Base-by-base conservation (phyloP, 176 grass and related monocot species). In the Lolium multiflorum region DNA sequence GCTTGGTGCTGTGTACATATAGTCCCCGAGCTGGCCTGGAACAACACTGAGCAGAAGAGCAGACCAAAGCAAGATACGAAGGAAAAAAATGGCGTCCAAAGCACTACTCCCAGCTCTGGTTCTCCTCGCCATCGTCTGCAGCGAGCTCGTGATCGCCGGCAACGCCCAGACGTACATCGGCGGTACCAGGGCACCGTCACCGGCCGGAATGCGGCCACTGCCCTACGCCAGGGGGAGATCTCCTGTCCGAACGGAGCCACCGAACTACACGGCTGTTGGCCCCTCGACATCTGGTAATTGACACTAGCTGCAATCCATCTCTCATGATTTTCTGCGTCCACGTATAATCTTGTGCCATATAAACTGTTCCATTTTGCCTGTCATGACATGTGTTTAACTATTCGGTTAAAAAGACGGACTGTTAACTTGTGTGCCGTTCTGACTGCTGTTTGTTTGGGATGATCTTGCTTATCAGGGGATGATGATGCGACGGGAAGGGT, bases 91-190 rank as follows among this genome's bases (percentile, higher is more conserved):
- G 71, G 71, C 71, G 46, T 8, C 71, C n/a, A 74, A 50, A 2
- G 71, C 44, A 1, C 43, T 21, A 74, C 24, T 74, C 71, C 71
- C 71, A 25, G 71, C 71, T 50, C 71, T 74, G 21, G 21, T 50
- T 24, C 71, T 74, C 14, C 71, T 74, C 11, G 21, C 22, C 21
- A 12, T 74, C 44, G 21, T 74, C 12, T 74, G 71, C 21, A 3
- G 44, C 71, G 6, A 50, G 46, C 71, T 74, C 5, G 21, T 46
- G 21, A 25, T 24, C 44, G 71, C 0, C 44, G 71, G 44, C 44
- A 44, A 26, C 1, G 71, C 71, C n/a, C 46, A 50, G 71, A 0
- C 21, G 12, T 74, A 74, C 71, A 74, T 49, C 71, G 71, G 71
- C 71, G n/a, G 65, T 3, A 8, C 3, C 31, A 14, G 31, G 14